Evolutionary conservation across 2,329 filamentous ascomycete species (phyloP).

Genomic region (Talaromyces sp.): DNA sequence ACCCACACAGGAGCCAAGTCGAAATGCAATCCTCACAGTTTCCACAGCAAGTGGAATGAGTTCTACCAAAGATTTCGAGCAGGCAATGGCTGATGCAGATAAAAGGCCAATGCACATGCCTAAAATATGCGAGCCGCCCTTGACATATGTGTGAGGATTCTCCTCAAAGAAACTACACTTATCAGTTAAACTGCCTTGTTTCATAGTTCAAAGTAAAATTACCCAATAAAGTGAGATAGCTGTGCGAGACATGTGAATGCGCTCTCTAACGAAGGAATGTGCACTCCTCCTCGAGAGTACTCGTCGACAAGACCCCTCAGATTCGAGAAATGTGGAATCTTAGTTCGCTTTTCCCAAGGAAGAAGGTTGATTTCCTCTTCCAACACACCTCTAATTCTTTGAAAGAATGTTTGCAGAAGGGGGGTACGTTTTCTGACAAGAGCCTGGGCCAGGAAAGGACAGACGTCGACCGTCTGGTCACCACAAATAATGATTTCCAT

Average conservation of each 20-base stretch:
- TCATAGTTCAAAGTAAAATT: neutral
- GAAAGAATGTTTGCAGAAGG: neutral
- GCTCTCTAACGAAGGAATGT: neutral
- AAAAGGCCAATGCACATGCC: slow-evolving; percentile 2
- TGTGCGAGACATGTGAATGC: neutral
- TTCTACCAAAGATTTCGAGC: neutral
- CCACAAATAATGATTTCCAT: neutral
- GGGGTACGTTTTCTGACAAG: neutral
- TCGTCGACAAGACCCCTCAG: neutral
- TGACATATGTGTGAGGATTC: neutral
- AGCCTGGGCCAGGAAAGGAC: neutral
- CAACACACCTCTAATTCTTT: neutral
- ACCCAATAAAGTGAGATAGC: neutral
- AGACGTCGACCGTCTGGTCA: neutral
- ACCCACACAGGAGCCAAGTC: neutral
- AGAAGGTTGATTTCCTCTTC: neutral
- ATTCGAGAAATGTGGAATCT: neutral
- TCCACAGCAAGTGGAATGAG: slow-evolving; percentile 1
- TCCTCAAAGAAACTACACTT: neutral
- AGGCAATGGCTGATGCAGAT: neutral
- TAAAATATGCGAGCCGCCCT: neutral
- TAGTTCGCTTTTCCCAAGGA: neutral
- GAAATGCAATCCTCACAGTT: neutral
- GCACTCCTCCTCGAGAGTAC: neutral
- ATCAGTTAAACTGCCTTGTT: neutral